Evolutionary conservation across 352 stramenopile genomes (phyloP).

Genomic region (Pythium phragmiticola): DNA sequence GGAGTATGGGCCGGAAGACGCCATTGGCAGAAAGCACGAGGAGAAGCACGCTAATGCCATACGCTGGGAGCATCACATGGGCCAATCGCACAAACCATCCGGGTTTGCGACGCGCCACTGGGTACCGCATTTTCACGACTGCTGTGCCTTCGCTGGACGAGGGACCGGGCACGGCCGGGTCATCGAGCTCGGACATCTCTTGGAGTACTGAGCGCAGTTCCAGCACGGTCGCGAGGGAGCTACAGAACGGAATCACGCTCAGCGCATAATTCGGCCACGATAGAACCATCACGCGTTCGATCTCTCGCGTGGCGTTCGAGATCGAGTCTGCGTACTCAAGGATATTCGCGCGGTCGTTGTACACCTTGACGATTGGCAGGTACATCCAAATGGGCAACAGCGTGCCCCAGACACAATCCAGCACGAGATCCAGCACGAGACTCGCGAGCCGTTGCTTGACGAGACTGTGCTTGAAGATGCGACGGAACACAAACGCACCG

Average conservation of each 20-base stretch:
- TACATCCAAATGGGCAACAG: too few species aligned
- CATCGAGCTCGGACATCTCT: background rate
- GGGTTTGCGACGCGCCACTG: background rate
- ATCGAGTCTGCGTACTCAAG: too few species aligned
- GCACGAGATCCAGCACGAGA: too few species aligned
- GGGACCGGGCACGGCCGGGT: background rate
- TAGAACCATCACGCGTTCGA: constrained; percentile 13
- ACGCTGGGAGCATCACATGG: constrained; percentile 2
- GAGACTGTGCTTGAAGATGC: too few species aligned
- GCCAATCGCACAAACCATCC: background rate
- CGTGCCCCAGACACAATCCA: too few species aligned
- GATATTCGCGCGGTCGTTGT: too few species aligned
- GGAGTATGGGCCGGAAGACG: too few species aligned
- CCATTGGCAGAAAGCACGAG: background rate
- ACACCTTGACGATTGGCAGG: too few species aligned
- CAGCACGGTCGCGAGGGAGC: constrained; percentile 6
- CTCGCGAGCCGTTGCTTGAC: too few species aligned
- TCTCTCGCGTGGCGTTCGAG: too few species aligned
- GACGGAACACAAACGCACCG: too few species aligned
- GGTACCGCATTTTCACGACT: constrained; percentile 1
- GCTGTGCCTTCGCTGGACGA: background rate
- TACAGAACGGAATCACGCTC: constrained; percentile 18
- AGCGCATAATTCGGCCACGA: constrained; percentile 8
- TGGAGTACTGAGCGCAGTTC: constrained; percentile 6
- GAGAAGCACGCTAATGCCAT: constrained; percentile 3